Evolutionary conservation across 2,329 filamentous ascomycete genomes (phyloP), one percentile per base, ranked within the genome.

Genomic region (Apiospora rasikravindrae): DNA sequence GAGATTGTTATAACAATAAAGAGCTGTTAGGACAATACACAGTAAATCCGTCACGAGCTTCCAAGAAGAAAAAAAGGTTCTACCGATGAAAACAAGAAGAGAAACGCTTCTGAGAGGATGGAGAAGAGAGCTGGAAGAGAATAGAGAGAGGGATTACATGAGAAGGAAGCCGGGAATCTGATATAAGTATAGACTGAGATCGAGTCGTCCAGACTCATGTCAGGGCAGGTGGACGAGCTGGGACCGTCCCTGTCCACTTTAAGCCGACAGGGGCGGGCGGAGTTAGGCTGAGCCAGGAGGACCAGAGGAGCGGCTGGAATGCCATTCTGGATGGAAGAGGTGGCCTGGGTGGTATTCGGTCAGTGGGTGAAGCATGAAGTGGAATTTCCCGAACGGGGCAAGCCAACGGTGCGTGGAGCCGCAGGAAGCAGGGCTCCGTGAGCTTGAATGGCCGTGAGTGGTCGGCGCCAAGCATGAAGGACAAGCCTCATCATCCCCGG

Each of bases 401-500:
- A 67, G 53, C 33, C 61, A 49, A 14, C 42, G 44, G 44, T n/a
- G 8, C 67, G 26, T 69, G 44, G 67, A 49, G 42, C 67, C 44
- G 33, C 44, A 29, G 14, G 67, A 22, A 40, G 68, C 47, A 69
- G 68, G 47, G 33, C 45, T 37, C 26, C 37, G 47, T 24, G 33
- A 40, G 47, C 68, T 69, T 44, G 68, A 69, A 47, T 69, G 70
- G 70, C 33, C 57, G 67, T 51, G 70, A 69, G 69, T 66, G 42
- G 67, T 53, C 44, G 40, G 71, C 73, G 73, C 71, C 71, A 73
- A 74, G 73, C 70, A 44, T 45, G 22, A 71, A 73, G 69, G 19
- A 64, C 73, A 73, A 71, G 73, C 72, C 68, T 73, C 70, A 69
- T 53, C 10, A 57, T 71, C 57, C 73, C 66, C 73, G 71, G 73